Evolutionary conservation across 306 rosid species (phyloP).

Genomic region (Notholithocarpus densiflorus): DNA sequence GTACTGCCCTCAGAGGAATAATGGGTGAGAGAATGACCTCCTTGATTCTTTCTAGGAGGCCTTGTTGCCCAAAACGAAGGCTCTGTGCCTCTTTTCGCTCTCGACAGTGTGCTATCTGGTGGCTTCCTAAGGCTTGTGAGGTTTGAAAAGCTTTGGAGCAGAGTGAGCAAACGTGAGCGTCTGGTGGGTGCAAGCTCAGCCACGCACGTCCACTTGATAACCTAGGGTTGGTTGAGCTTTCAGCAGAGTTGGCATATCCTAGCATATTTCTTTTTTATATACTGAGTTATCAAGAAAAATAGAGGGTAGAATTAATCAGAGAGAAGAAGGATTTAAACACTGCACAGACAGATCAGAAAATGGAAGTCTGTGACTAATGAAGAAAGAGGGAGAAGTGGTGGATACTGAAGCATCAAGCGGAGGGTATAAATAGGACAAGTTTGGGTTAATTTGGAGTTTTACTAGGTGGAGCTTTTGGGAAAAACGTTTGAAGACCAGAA

Average conservation of each 20-base stretch:
- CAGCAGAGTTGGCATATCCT: not conserved
- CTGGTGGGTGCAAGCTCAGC: not conserved
- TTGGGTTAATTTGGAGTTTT: not conserved
- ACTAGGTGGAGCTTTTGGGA: not conserved
- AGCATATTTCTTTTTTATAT: not conserved
- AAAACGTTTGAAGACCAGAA: not conserved
- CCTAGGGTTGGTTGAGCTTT: not conserved
- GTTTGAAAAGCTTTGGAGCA: slow-evolving; percentile 16
- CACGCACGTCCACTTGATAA: not conserved
- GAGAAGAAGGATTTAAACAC: not conserved
- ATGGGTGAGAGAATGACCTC: not conserved
- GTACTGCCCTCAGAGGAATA: too few species aligned
- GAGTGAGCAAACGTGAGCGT: not conserved
- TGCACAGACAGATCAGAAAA: not conserved
- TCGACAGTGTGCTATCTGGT: slow-evolving; percentile 36
- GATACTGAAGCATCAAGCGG: not conserved
- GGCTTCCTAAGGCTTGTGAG: slow-evolving; percentile 33
- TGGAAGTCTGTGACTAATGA: not conserved
- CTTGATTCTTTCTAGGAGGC: not conserved
- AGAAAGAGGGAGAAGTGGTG: not conserved
- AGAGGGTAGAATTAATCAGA: not conserved
- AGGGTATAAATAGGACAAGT: not conserved
- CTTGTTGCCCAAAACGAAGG: not conserved
- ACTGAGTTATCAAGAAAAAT: too few species aligned
- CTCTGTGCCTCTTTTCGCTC: not conserved